These are phyloP conservation scores for Ogataea corticis DNA, from an alignment of 805 yeast genomes.

Conservation along the genomic window DNA sequence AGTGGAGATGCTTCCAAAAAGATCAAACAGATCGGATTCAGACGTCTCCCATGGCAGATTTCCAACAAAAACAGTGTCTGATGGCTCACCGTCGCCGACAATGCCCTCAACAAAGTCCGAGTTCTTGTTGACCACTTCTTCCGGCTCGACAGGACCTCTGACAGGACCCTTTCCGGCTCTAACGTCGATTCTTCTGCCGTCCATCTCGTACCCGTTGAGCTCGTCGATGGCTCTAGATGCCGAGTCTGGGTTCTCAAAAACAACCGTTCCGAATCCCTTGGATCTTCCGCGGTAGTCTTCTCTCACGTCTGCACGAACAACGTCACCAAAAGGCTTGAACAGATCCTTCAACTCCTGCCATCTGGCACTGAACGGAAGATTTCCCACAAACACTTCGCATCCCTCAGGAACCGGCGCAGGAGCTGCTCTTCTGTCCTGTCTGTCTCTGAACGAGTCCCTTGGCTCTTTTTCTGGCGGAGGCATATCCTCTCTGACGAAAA, in stretches of 20 bases:
- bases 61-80: constrained; percentile 61
- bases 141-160: constrained; percentile 22
- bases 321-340: constrained; percentile 74
- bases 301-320: constrained; percentile 80
- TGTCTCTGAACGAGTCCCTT: constrained; percentile 30
- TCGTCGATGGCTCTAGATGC: constrained; percentile 70
- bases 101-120: constrained; percentile 69
- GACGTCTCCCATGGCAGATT: constrained; percentile 92
- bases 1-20: constrained; percentile 81
- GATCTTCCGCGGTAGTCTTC: constrained; percentile 70
- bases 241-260: constrained; percentile 62
- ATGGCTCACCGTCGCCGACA: constrained; percentile 58
- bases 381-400: constrained; percentile 71
- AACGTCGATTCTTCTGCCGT: constrained; percentile 78
- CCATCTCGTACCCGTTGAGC: constrained; percentile 67
- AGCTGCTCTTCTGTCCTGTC: constrained; percentile 16
- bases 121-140: constrained; percentile 34
- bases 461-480: constrained; percentile 63
- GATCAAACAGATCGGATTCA: constrained; percentile 76
- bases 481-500: constrained; percentile 87
- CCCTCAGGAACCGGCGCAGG: constrained; percentile 29
- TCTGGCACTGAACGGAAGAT: constrained; percentile 75
- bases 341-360: constrained; percentile 88
- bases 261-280: constrained; percentile 83
- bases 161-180: constrained; percentile 59